Percentiles rank a stretch among this genome's conserved stretches.
These are phyloP conservation scores for Luffa aegyptiaca DNA, from an alignment of 306 rosid species.

Conservation along the genomic window DNA sequence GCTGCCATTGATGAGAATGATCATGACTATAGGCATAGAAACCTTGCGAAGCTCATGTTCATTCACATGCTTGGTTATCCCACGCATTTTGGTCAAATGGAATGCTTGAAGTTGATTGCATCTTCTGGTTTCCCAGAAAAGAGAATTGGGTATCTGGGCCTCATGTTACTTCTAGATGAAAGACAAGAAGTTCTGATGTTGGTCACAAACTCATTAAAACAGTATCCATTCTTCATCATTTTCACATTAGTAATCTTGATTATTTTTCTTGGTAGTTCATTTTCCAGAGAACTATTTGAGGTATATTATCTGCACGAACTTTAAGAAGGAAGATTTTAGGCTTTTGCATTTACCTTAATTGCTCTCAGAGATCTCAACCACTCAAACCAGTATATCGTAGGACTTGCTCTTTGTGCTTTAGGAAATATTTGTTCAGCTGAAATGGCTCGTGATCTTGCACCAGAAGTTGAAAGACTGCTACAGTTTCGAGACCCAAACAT, in stretches of 20 bases:
- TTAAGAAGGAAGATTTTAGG: conserved; percentile 9
- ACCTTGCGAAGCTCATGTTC: conserved; percentile 97
- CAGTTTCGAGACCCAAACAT: conserved; percentile 94
- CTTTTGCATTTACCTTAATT: conserved; percentile 47
- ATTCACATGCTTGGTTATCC: conserved; percentile 99
- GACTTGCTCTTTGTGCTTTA: conserved; percentile 98
- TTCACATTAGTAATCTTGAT: not conserved
- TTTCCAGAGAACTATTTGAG: not conserved
- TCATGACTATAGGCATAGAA: conserved; percentile 76
- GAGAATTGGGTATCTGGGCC: conserved; percentile 98
- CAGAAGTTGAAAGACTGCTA: conserved; percentile 86
- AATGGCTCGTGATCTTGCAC: conserved; percentile 99
- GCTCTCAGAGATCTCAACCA: conserved; percentile 88
- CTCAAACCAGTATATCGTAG: conserved; percentile 90
- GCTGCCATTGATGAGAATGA: conserved; percentile 84
- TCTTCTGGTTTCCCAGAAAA: conserved; percentile 96
- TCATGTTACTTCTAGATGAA: conserved; percentile 99
- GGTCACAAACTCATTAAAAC: conserved; percentile 96
- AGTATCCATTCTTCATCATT: conserved; percentile 62
- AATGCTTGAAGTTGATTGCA: conserved; percentile 90
- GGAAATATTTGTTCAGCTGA: conserved; percentile 99
- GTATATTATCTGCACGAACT: conserved; percentile 4
- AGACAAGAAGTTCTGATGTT: conserved; percentile 99
- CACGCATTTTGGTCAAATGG: conserved; percentile 99
- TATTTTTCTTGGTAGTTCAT: not conserved